Conservation (phyloP, 768 basidiomycete genomes). For the Infundibulicybe gibba region DNA sequence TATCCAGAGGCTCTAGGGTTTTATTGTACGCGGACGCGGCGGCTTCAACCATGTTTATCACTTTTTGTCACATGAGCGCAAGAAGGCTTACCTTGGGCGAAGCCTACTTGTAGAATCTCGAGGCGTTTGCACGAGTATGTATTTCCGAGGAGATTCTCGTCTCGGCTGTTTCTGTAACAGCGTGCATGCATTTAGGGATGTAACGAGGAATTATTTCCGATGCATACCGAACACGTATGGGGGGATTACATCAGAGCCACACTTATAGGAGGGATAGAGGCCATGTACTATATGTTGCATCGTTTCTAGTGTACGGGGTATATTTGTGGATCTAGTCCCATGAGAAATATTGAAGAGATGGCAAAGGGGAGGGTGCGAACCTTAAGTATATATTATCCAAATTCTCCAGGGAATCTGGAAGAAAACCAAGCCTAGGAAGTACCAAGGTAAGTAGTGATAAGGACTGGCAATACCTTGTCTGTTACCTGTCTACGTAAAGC, state of each 20-base stretch:
- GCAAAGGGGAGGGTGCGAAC: slow-evolving; percentile 16
- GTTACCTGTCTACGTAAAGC: slow-evolving; percentile 66
- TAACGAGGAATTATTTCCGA: background rate
- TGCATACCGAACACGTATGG: slow-evolving; percentile 51
- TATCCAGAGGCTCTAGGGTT: slow-evolving; percentile 57
- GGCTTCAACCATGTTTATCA: slow-evolving; percentile 30
- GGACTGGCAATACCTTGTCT: background rate
- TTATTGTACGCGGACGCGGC: slow-evolving; percentile 65
- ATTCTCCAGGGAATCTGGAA: slow-evolving; percentile 48
- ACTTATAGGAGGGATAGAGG: slow-evolving; percentile 58
- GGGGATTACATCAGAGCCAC: slow-evolving; percentile 35
- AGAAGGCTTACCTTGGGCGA: slow-evolving; percentile 51
- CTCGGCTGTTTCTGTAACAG: slow-evolving; percentile 52
- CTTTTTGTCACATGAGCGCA: background rate
- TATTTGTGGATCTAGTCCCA: slow-evolving; percentile 56
- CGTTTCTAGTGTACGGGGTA: slow-evolving; percentile 74
- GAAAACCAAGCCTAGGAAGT: slow-evolving; percentile 53
- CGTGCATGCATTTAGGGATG: background rate
- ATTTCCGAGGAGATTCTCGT: slow-evolving; percentile 73
- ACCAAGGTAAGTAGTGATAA: background rate
- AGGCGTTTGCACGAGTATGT: slow-evolving; percentile 65
- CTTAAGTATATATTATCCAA: slow-evolving; percentile 56
- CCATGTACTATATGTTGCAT: slow-evolving; percentile 73
- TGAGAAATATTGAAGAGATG: background rate
- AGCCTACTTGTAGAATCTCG: slow-evolving; percentile 55